Evolutionary conservation across 495 filamentous ascomycete genomes (phyloP).

Genomic region (Podospora pseudoanserina): DNA sequence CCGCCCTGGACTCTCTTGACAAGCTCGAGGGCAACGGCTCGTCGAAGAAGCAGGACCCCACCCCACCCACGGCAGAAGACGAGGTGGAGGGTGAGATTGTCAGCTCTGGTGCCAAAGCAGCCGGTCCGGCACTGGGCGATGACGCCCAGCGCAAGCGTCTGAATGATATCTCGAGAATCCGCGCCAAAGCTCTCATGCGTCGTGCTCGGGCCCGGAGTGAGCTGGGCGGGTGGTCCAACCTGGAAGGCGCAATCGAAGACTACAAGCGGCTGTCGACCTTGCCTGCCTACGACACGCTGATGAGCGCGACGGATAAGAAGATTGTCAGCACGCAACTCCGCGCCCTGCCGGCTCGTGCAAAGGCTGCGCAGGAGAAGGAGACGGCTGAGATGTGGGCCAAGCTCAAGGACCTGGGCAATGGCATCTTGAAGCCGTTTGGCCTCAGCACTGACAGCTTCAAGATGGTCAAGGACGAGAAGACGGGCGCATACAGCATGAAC

Average conservation of each 20-base stretch:
- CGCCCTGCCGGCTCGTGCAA: constrained; percentile 61
- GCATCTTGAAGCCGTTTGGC: constrained; percentile 87
- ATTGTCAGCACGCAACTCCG: constrained; percentile 63
- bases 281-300: constrained; percentile 32
- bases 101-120: constrained; percentile 49
- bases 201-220: constrained; percentile 73
- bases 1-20: constrained; percentile 68
- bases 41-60: constrained; percentile 19
- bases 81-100: constrained; percentile 58
- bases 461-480: constrained; percentile 83
- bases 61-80: constrained; percentile 45
- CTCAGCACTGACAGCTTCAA: constrained; percentile 90
- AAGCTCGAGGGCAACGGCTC: constrained; percentile 42
- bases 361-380: constrained; percentile 76
- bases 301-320: constrained; percentile 61
- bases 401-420: constrained; percentile 89
- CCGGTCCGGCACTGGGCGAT: constrained; percentile 44
- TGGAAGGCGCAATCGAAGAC: constrained; percentile 79
- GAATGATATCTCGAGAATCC: constrained; percentile 69
- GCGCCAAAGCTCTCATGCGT: constrained; percentile 79
- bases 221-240: constrained; percentile 68
- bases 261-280: constrained; percentile 59
- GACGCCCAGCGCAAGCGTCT: constrained; percentile 37
- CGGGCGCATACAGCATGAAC: constrained; percentile 89
- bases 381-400: constrained; percentile 96